Conservation (phyloP, 116 monocot genomes). For the Trichopus zeylanicus region DNA sequence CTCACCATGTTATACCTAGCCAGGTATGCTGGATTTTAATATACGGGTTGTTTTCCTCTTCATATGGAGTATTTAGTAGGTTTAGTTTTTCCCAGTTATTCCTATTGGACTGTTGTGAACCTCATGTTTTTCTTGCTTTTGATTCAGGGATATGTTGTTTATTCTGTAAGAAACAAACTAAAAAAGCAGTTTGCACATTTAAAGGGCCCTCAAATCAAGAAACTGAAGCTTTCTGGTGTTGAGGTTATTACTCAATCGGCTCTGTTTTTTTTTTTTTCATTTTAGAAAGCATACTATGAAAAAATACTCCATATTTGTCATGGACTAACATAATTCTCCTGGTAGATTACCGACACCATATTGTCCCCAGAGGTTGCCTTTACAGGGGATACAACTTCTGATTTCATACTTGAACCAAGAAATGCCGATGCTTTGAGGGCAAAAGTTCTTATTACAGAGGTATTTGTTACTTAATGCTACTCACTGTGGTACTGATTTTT, state of each 20-base stretch:
- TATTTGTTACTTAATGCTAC: constrained; percentile 5
- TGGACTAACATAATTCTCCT: neutral
- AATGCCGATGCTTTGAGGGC: constrained; percentile 74
- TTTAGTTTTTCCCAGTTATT: neutral
- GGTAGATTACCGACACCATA: constrained; percentile 62
- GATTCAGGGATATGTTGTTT: constrained; percentile 87
- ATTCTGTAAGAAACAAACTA: constrained; percentile 71
- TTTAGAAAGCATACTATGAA: neutral
- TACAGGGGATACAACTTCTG: constrained; percentile 89
- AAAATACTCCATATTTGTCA: too few species aligned
- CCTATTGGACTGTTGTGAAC: neutral
- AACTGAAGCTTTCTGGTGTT: constrained; percentile 66
- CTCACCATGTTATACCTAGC: constrained; percentile 85
- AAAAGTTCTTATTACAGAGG: constrained; percentile 89
- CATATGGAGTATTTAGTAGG: neutral
- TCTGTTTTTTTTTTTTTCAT: neutral
- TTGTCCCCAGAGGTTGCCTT: constrained; percentile 88
- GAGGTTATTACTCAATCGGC: constrained; percentile 61
- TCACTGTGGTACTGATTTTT: neutral
- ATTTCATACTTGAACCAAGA: constrained; percentile 71
- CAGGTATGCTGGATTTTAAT: constrained; percentile 36
- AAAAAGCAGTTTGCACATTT: constrained; percentile 59
- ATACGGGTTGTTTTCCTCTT: neutral
- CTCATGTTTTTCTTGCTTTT: neutral
- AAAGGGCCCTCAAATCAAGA: constrained; percentile 60